Percentiles rank a stretch among this genome's conserved stretches.
Conservation (phyloP, 106 monocot genomes). For the Dioscorea zingiberensis region DNA sequence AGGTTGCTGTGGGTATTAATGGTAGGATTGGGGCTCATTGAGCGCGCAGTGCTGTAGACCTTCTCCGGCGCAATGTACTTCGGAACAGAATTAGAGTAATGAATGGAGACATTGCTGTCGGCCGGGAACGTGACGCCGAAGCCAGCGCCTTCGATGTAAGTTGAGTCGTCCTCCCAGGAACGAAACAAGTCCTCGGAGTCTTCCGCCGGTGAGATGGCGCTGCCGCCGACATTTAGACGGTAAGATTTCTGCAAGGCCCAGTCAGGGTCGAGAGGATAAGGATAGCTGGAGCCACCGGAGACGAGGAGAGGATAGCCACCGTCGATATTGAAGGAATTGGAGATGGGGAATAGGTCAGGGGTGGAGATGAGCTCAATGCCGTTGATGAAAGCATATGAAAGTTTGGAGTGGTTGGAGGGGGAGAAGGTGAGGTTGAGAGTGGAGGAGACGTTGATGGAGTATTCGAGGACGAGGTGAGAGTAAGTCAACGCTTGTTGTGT, state of each 20-base stretch:
- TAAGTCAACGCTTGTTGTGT: constrained; percentile 35
- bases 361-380: constrained; percentile 69
- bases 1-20: constrained; percentile 65
- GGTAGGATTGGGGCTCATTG: constrained; percentile 39
- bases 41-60: constrained; percentile 61
- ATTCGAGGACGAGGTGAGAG: constrained; percentile 44
- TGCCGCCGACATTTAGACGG: constrained; percentile 76
- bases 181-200: constrained; percentile 41
- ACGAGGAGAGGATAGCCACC: too few species aligned
- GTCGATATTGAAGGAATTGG: neutral
- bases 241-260: constrained; percentile 53
- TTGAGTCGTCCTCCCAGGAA: constrained; percentile 45
- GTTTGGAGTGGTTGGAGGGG: constrained; percentile 23
- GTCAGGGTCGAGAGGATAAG: constrained; percentile 20
- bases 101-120: constrained; percentile 50
- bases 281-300: constrained; percentile 3
- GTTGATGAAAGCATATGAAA: constrained; percentile 64
- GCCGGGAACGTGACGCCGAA: constrained; percentile 42
- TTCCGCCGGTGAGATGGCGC: constrained; percentile 19
- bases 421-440: constrained; percentile 59
- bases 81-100: constrained; percentile 17
- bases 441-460: constrained; percentile 42
- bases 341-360: constrained; percentile 34
- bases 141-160: constrained; percentile 37
- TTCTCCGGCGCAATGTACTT: constrained; percentile 45